Evolutionary conservation across 2,329 filamentous ascomycete species (phyloP).

Genomic region (Penicillium sp.): DNA sequence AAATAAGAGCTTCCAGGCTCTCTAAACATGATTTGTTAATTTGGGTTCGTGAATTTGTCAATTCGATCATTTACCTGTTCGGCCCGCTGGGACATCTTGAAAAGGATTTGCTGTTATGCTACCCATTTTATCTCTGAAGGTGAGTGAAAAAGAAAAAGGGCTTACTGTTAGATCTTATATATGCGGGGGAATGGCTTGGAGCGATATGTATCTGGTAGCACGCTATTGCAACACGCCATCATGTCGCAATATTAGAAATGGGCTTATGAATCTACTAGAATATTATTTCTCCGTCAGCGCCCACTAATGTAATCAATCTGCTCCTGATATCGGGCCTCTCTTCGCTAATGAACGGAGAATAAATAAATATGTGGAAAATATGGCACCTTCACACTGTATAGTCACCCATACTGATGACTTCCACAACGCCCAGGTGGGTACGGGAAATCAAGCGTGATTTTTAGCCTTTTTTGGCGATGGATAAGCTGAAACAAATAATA

Average conservation of each 20-base stretch:
- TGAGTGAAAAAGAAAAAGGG: neutral
- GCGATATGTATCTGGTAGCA: neutral
- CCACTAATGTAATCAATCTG: neutral
- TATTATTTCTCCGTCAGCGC: neutral
- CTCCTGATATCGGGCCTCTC: neutral
- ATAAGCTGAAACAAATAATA: too few relatives aligned
- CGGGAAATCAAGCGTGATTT: too few relatives aligned
- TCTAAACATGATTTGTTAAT: conserved; percentile 1
- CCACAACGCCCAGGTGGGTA: too few relatives aligned
- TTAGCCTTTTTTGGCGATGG: too few relatives aligned
- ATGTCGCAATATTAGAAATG: conserved; percentile 5
- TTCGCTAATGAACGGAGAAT: neutral
- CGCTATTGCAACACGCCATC: conserved; percentile 2
- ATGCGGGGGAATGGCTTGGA: neutral
- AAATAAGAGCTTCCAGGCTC: neutral
- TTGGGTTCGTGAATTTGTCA: neutral
- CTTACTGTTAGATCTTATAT: neutral
- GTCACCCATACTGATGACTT: neutral
- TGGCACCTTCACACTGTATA: neutral
- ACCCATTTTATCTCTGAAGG: conserved; percentile 6
- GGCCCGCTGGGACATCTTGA: conserved; percentile 7
- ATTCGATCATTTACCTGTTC: conserved; percentile 4
- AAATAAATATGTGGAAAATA: neutral
- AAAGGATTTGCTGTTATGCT: conserved; percentile 15
- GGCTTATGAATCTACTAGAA: too few relatives aligned